phyloP scores from a whole-genome alignment of 2,329 filamentous ascomycete genomes.

The Pseudogymnoascus sp. region DNA sequence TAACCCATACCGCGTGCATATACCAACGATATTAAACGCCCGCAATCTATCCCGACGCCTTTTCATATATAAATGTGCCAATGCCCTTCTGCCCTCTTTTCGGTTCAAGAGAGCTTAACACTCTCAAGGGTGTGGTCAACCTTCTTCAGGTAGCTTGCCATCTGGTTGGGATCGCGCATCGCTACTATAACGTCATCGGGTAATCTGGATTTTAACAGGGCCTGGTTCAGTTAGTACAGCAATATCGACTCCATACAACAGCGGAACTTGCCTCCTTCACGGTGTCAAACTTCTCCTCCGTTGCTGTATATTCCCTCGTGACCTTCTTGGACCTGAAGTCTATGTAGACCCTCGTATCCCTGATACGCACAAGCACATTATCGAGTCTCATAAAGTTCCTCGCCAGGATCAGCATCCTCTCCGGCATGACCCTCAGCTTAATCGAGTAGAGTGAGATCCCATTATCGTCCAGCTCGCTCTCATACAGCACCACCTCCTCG shows the following conservation, averaged over 20 bases:
- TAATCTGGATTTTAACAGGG: slow-evolving; percentile 40
- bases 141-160: slow-evolving; percentile 62
- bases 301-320: slow-evolving; percentile 82
- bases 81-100: not conserved
- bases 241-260: not conserved
- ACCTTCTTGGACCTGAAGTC: slow-evolving; percentile 77
- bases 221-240: slow-evolving; percentile 30
- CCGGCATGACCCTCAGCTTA: slow-evolving; percentile 90
- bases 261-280: slow-evolving; percentile 57
- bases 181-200: slow-evolving; percentile 71
- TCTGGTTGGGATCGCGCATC: slow-evolving; percentile 71
- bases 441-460: slow-evolving; percentile 85
- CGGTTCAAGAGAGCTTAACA: slow-evolving; percentile 14
- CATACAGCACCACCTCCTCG: slow-evolving; percentile 91
- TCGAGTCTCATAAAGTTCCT: slow-evolving; percentile 92
- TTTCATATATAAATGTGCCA: not conserved
- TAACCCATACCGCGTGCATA: not conserved
- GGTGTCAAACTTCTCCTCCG: slow-evolving; percentile 72
- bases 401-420: slow-evolving; percentile 74
- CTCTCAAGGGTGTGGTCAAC: slow-evolving; percentile 62
- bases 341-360: slow-evolving; percentile 87
- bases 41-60: not conserved
- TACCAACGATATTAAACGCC: not conserved
- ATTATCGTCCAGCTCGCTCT: slow-evolving; percentile 97
- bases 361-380: slow-evolving; percentile 76